Evolutionary conservation across 1,284 basidiomycete species (phyloP), one percentile per base, ranked within the genome.

Genomic region (Stygiomarasmius scandens): DNA sequence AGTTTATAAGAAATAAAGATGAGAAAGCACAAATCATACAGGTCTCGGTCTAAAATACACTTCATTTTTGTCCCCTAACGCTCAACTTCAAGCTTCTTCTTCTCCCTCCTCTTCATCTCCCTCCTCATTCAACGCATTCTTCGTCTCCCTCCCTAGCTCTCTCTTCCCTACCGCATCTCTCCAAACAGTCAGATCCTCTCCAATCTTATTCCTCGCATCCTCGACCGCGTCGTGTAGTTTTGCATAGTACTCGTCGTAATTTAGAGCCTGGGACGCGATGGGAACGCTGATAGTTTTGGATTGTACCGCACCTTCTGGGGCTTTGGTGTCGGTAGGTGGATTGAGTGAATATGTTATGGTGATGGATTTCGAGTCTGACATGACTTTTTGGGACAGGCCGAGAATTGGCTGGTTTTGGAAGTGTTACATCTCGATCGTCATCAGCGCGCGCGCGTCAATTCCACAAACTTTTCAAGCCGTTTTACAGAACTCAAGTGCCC

Each of bases 151-250:
- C n/a, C 64, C 74, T 60, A 79, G 66, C 67, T 90, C 88, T 12
- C 71, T 67, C 43, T 79, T 84, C 10, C 87, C 86, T 6, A 89
- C 82, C 3, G 78, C 78, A 69, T 90, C 87, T 64, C 85, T 79
- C 89, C 88, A 90, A 2, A 68, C 75, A 0, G 89, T 90, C 65
- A 90, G 67, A 60, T 87, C 85, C 52, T 82, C 77, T 12, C 89
- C 88, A 16, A 88, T 61, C 25, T 75, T 71, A 49, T 74, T 72
- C 62, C 76, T 83, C 20, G 85, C 85, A 34, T 74, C 70, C 25
- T 72, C 71, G 43, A 89, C 74, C n/a, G 82, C 75, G 12, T 66
- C 69, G 60, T 78, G 74, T 47, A 90, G 67, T 3, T 71, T 71
- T 1, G 70, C 68, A 60, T 89, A 90, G 66, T 86, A 87, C 53